These are phyloP conservation scores for Neophaeococcomyces aloes DNA, from an alignment of 2,329 filamentous ascomycete genomes.

Conservation along the genomic window DNA sequence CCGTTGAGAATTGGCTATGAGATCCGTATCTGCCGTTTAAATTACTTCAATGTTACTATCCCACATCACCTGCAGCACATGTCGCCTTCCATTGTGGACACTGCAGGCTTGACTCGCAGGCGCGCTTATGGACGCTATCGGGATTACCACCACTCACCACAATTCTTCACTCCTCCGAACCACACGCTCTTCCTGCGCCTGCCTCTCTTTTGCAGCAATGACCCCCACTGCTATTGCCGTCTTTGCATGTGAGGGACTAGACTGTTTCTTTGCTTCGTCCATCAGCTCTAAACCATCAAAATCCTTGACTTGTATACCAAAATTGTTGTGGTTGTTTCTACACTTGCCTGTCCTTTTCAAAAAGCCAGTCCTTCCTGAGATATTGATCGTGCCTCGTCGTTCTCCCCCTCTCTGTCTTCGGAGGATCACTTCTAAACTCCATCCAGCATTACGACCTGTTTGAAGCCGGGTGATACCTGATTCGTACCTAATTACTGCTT, in stretches of 20 bases:
- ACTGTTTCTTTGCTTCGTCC: neutral
- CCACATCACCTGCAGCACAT: conserved; percentile 2
- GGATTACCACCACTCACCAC: conserved; percentile 1
- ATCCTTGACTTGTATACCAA: neutral
- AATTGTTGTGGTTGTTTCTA: neutral
- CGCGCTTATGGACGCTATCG: too few relatives aligned
- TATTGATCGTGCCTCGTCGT: neutral
- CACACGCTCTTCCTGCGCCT: neutral
- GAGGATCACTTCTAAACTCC: neutral
- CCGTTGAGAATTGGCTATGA: neutral
- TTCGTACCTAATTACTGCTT: neutral
- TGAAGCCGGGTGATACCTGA: neutral
- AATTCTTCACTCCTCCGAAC: neutral
- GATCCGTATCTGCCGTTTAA: neutral
- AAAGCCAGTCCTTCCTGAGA: neutral
- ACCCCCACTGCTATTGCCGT: neutral
- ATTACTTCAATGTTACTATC: neutral
- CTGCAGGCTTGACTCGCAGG: conserved; percentile 6
- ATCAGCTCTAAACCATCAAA: neutral
- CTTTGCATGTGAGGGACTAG: neutral
- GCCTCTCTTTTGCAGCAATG: neutral
- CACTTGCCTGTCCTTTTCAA: conserved; percentile 6
- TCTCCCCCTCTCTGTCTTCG: neutral
- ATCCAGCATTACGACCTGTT: neutral
- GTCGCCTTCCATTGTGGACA: conserved; percentile 1